Conservation (phyloP, 1,284 basidiomycete species). For the Coriolopsis trogii region DNA sequence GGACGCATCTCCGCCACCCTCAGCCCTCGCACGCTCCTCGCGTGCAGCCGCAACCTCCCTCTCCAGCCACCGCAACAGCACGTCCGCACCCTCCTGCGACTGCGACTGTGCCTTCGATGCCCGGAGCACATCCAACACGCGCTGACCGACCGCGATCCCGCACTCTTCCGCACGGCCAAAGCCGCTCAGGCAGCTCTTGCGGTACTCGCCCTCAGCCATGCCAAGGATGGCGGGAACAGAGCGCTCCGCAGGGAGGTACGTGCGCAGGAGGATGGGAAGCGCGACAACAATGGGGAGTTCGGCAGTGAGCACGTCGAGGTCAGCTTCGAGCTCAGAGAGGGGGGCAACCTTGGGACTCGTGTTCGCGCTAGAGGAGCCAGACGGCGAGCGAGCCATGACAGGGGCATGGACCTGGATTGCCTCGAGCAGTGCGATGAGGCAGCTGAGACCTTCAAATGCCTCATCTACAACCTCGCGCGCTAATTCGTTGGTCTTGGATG, state of each 20-base stretch:
- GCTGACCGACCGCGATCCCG: conserved; percentile 56
- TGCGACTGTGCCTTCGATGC: conserved; percentile 22
- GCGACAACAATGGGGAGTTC: conserved; percentile 72
- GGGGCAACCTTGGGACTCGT: conserved; percentile 14
- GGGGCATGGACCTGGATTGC: conserved; percentile 36
- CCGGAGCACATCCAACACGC: conserved; percentile 53
- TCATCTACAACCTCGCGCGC: conserved; percentile 79
- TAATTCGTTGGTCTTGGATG: conserved; percentile 50
- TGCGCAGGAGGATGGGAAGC: conserved; percentile 63
- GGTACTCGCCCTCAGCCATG: conserved; percentile 62
- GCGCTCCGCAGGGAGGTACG: conserved; percentile 33
- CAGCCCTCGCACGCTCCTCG: conserved; percentile 13
- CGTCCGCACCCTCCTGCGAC: conserved; percentile 17
- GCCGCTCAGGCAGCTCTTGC: conserved; percentile 66
- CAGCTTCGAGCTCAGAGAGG: conserved; percentile 45
- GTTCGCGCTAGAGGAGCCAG: conserved; percentile 2
- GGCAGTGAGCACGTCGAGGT: conserved; percentile 48
- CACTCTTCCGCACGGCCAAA: conserved; percentile 79
- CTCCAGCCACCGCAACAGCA: conserved; percentile 31
- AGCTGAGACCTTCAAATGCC: conserved; percentile 64
- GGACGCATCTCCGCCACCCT: conserved; percentile 6
- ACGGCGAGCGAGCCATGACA: not conserved
- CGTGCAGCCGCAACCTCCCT: conserved; percentile 28
- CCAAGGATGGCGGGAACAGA: conserved; percentile 58
- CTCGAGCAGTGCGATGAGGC: conserved; percentile 60